Evolutionary conservation across 176 grass and related monocot species (phyloP).

Genomic region (Aegilops speltoides): DNA sequence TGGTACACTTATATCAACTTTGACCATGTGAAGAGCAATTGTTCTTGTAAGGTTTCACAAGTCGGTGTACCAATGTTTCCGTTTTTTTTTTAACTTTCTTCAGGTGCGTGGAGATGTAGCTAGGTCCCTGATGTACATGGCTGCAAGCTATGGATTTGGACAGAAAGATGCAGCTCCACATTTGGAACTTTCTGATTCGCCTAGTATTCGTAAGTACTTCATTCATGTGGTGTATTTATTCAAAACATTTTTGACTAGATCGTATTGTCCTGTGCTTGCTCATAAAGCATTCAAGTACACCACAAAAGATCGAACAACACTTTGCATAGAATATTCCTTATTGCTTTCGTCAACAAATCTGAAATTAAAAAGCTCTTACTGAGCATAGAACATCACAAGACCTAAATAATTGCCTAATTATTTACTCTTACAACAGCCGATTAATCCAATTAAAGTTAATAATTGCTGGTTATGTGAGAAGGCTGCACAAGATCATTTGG

Average conservation of each 20-base stretch:
- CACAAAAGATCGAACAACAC: too few relatives aligned
- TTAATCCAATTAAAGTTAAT: too few relatives aligned
- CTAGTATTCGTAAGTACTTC: conserved; percentile 64
- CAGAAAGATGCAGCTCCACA: conserved; percentile 46
- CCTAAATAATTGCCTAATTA: too few relatives aligned
- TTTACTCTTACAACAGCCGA: too few relatives aligned
- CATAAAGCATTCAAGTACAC: too few relatives aligned
- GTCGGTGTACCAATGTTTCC: not conserved
- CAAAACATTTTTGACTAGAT: not conserved
- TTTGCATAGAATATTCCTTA: too few relatives aligned
- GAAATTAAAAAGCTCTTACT: too few relatives aligned
- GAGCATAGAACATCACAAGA: too few relatives aligned
- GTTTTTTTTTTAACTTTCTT: not conserved
- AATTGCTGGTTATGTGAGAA: not conserved
- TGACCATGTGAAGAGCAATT: not conserved
- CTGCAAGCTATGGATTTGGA: conserved; percentile 61
- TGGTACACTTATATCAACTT: not conserved
- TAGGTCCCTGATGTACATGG: conserved; percentile 88
- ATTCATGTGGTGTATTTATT: not conserved
- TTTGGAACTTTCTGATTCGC: conserved; percentile 64
- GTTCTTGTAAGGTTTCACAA: too few relatives aligned
- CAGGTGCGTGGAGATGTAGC: conserved; percentile 78
- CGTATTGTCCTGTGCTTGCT: too few relatives aligned
- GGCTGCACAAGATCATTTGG: not conserved
- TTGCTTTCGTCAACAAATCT: too few relatives aligned